Base-by-base conservation (phyloP, 2,329 filamentous ascomycete genomes). In the Nemania sp. region DNA sequence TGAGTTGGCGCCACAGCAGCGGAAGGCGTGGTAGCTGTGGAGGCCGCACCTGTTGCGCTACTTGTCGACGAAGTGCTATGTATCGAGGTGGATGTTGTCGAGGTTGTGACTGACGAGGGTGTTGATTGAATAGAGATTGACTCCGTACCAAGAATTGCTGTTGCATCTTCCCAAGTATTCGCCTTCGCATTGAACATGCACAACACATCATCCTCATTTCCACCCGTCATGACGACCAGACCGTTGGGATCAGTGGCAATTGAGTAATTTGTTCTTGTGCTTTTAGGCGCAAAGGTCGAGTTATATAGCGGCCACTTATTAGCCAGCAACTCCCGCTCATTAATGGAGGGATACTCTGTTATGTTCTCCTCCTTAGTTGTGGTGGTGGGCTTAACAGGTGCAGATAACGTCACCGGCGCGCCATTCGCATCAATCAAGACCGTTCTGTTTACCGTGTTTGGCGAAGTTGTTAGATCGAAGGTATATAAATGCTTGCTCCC, bases 221-320 rank as follows among this genome's bases (percentile, higher is more conserved):
- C 92, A 46, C 92, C 91, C n/a, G 89, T 87, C 62, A 96, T 86
- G 13, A 95, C 89, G 1, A 94, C 85, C 65, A 88, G 77, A 3
- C 89, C 90, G 64, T 84, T 76, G 1, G 81, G 70, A 62, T 85
- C 87, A 67, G 88, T 83, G 0, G 92, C 90, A 15, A 96, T 74
- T 0, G 90, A 88, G 70, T 87, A 96, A 48, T 86, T 84, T n/a
- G 80, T 80, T 65, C 92, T 83, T 5, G 81, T 85, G 9, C 76
- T 79, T 1, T 77, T 83, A 0, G 93, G 90, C 0, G 90, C 93
- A 43, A 88, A 76, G 0, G 87, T 89, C 54, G 79, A 81, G 75
- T 97, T 93, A 75, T 97, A 97, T 2, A 80, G 71, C 1, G 93
- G 92, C 86, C 91, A 96, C 69, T 87, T 79, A 20, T 77, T 78